Percentiles rank a stretch among this genome's conserved stretches.
phyloP scores from a whole-genome alignment of 1,139 yeast genomes.

The Kurtzmaniella natalensis region DNA sequence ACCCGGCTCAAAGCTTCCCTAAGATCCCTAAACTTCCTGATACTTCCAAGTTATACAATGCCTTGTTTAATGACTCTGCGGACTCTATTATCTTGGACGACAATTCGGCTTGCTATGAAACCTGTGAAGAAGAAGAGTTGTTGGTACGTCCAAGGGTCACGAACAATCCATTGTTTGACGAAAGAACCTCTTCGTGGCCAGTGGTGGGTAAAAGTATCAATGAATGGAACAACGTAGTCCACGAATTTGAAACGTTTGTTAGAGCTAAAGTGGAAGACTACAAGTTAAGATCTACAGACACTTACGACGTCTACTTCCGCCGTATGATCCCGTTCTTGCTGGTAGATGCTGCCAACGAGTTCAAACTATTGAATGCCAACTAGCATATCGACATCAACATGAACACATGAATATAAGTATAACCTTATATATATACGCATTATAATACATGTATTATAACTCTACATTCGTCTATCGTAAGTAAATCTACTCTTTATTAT shows the following conservation, averaged over 20 bases:
- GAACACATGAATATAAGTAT: not conserved
- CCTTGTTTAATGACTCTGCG: not conserved
- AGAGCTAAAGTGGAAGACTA: slow-evolving; percentile 22
- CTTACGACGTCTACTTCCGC: slow-evolving; percentile 26
- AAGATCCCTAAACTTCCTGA: slow-evolving; percentile 7
- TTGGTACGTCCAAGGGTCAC: slow-evolving; percentile 2
- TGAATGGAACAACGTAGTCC: slow-evolving; percentile 57
- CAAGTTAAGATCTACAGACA: slow-evolving; percentile 5
- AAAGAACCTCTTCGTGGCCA: slow-evolving; percentile 11
- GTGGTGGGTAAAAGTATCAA: slow-evolving; percentile 60
- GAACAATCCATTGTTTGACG: slow-evolving; percentile 4
- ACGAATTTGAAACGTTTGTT: slow-evolving; percentile 57
- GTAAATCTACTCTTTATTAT: too few species aligned
- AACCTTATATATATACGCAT: not conserved
- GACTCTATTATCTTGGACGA: slow-evolving; percentile 7
- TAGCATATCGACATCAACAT: slow-evolving; percentile 6
- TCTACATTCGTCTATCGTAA: too few species aligned
- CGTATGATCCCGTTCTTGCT: slow-evolving; percentile 39
- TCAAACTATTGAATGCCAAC: slow-evolving; percentile 37
- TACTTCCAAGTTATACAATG: not conserved
- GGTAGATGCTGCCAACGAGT: slow-evolving; percentile 36
- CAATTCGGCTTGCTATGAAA: slow-evolving; percentile 11
- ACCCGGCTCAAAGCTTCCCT: too few species aligned
- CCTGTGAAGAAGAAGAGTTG: slow-evolving; percentile 11
- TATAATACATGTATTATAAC: not conserved